phyloP scores from a whole-genome alignment of 257 asterid genomes.

The Solanum arcanum region DNA sequence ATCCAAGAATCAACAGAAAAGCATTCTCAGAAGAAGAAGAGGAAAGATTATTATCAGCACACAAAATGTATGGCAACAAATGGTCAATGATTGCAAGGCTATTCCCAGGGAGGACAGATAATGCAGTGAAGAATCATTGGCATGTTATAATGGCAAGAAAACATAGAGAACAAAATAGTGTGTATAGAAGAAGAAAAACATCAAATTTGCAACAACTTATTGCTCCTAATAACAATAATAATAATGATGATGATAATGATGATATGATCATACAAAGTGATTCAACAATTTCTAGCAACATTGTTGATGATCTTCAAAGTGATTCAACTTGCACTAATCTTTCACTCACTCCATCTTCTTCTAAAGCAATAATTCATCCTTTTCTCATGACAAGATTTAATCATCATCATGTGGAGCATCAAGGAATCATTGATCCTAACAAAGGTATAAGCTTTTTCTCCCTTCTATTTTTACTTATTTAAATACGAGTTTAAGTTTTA shows the following conservation, averaged over 20 bases:
- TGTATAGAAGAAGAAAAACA: conserved; percentile 5
- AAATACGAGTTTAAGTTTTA: not conserved
- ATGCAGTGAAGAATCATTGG: conserved; percentile 21
- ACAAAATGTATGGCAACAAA: conserved; percentile 17
- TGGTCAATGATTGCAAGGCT: conserved; percentile 18
- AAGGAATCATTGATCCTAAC: not conserved
- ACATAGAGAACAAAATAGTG: conserved; percentile 8
- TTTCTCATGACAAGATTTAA: not conserved
- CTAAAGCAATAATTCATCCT: not conserved
- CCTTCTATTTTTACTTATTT: not conserved
- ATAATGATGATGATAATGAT: not conserved
- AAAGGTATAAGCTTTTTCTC: not conserved
- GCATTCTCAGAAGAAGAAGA: conserved; percentile 20
- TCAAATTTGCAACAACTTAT: not conserved
- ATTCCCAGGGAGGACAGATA: conserved; percentile 17
- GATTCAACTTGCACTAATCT: conserved; percentile 23
- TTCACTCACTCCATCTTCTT: conserved; percentile 7
- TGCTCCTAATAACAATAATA: not conserved
- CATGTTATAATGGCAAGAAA: conserved; percentile 20
- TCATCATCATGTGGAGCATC: not conserved
- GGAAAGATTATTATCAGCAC: conserved; percentile 8
- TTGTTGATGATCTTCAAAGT: not conserved
- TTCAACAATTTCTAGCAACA: conserved; percentile 6
- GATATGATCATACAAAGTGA: conserved; percentile 1
- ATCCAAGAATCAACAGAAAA: conserved; percentile 11